Evolutionary conservation across 2,329 filamentous ascomycete genomes (phyloP).

Genomic region (Chrysoporthe austroafricana): DNA sequence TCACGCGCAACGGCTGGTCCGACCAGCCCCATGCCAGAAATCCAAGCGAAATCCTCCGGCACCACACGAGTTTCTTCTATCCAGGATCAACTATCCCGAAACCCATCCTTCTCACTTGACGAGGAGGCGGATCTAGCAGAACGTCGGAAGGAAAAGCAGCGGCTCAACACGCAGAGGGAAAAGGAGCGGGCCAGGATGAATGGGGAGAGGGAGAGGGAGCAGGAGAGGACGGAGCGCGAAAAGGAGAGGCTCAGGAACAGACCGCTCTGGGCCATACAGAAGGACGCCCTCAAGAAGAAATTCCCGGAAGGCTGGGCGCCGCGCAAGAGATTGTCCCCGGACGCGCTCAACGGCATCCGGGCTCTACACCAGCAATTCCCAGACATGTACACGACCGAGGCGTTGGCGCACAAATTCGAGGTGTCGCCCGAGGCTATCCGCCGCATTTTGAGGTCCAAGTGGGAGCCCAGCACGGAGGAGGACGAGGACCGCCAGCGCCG

Average conservation of each 20-base stretch:
- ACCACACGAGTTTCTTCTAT: neutral
- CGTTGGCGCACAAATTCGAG: conserved; percentile 78
- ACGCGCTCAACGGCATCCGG: conserved; percentile 88
- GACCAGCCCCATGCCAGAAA: neutral
- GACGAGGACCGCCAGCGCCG: conserved; percentile 60
- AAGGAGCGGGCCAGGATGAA: conserved; percentile 37
- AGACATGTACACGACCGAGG: conserved; percentile 72
- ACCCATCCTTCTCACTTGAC: neutral
- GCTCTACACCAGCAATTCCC: conserved; percentile 80
- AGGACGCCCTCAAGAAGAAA: conserved; percentile 73
- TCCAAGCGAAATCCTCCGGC: neutral
- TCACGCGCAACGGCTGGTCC: neutral
- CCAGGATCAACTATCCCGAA: neutral
- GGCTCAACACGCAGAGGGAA: conserved; percentile 39
- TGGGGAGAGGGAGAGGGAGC: conserved; percentile 34
- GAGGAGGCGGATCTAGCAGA: neutral
- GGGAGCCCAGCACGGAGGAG: conserved; percentile 63
- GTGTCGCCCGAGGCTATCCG: conserved; percentile 87
- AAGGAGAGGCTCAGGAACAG: conserved; percentile 27
- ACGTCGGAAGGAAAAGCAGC: conserved; percentile 48
- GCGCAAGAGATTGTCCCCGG: conserved; percentile 84
- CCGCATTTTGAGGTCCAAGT: conserved; percentile 81
- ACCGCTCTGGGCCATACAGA: conserved; percentile 74
- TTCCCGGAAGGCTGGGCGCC: conserved; percentile 84
- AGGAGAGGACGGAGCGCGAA: conserved; percentile 36